Percentiles rank a stretch among this genome's conserved stretches.
These are phyloP conservation scores for Pilatotrama ljubarskyi DNA, from an alignment of 768 basidiomycete genomes.

Conservation along the genomic window DNA sequence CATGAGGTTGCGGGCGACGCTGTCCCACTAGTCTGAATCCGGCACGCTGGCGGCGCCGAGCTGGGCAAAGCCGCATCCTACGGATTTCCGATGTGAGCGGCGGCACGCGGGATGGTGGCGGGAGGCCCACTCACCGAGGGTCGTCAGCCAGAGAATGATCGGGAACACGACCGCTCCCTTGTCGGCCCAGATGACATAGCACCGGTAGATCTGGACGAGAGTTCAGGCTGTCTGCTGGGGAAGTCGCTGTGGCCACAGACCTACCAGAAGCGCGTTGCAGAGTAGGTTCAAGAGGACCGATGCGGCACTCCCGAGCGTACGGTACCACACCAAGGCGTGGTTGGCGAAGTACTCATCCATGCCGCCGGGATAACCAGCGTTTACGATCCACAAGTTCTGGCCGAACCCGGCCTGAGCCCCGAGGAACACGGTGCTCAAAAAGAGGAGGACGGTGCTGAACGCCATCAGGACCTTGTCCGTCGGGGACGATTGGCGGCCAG, in stretches of 20 bases:
- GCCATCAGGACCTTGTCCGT: slow-evolving; percentile 23
- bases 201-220: slow-evolving; percentile 3
- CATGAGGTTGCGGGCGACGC: slow-evolving; percentile 2
- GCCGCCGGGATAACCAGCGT: slow-evolving; percentile 36
- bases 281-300: slow-evolving; percentile 34
- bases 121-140: slow-evolving; percentile 4
- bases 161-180: slow-evolving; percentile 6
- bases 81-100: background rate
- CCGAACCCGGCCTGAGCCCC: slow-evolving; percentile 33
- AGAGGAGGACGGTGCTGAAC: slow-evolving; percentile 29
- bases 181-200: slow-evolving; percentile 5
- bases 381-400: slow-evolving; percentile 39
- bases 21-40: slow-evolving; percentile 1
- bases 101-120: slow-evolving; percentile 18
- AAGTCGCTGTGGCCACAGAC: slow-evolving; percentile 5
- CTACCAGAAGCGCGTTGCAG: slow-evolving; percentile 41
- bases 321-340: slow-evolving; percentile 31
- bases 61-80: slow-evolving; percentile 14
- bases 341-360: slow-evolving; percentile 34
- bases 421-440: slow-evolving; percentile 36
- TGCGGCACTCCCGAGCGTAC: slow-evolving; percentile 30
- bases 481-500: background rate
- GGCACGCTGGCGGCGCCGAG: slow-evolving; percentile 10
- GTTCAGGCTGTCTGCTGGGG: background rate
- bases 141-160: background rate